These are phyloP conservation scores for Astraeus odoratus DNA, from an alignment of 768 basidiomycete genomes.

Conservation along the genomic window DNA sequence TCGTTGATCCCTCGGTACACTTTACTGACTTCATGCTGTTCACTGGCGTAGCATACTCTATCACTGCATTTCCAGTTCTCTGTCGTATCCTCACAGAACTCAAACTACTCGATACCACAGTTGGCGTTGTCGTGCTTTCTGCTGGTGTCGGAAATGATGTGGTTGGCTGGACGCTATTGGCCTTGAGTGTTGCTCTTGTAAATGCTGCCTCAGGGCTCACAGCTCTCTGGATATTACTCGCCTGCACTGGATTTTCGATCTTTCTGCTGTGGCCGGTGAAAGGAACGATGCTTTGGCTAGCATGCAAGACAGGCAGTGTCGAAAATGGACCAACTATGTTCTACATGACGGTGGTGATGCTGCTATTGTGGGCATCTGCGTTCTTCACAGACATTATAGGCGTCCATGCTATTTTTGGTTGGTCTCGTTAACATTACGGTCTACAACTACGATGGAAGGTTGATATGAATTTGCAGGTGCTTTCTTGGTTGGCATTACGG, in stretches of 20 bases:
- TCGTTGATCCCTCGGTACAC: slow-evolving; percentile 57
- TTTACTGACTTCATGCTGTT: slow-evolving; percentile 95
- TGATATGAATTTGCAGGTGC: slow-evolving; percentile 41
- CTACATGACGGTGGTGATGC: slow-evolving; percentile 82
- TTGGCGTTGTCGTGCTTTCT: slow-evolving; percentile 88
- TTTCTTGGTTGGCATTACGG: slow-evolving; percentile 73
- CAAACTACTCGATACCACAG: slow-evolving; percentile 83
- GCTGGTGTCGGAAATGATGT: slow-evolving; percentile 90
- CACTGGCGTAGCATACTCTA: slow-evolving; percentile 84
- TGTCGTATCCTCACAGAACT: slow-evolving; percentile 87
- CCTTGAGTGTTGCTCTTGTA: slow-evolving; percentile 86
- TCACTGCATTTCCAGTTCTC: slow-evolving; percentile 81
- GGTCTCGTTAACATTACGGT: slow-evolving; percentile 7
- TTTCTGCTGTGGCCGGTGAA: slow-evolving; percentile 67
- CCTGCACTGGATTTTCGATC: slow-evolving; percentile 74
- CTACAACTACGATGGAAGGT: neutral
- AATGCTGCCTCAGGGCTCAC: slow-evolving; percentile 79
- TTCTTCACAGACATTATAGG: slow-evolving; percentile 95
- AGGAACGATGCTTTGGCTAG: slow-evolving; percentile 60
- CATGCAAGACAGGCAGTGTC: slow-evolving; percentile 67
- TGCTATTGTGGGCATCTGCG: slow-evolving; percentile 77
- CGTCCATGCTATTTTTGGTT: slow-evolving; percentile 86
- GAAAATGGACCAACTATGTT: slow-evolving; percentile 81
- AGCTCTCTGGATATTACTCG: slow-evolving; percentile 79
- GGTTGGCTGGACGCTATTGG: slow-evolving; percentile 82